Evolutionary conservation across 2,329 filamentous ascomycete genomes (phyloP).

Genomic region (Microcera coccophila): DNA sequence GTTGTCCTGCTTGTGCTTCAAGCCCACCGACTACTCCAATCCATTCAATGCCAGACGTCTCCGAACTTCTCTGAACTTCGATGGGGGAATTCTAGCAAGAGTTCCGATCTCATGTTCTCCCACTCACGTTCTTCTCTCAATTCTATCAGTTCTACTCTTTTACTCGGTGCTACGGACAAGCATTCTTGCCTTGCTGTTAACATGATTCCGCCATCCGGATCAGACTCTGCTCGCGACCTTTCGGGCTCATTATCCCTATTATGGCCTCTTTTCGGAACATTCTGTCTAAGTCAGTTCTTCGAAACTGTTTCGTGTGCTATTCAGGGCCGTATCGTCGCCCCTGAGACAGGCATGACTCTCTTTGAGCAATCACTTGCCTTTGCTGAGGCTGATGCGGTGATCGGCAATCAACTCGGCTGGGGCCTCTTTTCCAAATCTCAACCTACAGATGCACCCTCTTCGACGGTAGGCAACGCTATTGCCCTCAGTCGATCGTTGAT

Average conservation of each 20-base stretch:
- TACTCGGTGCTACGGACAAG: slow-evolving; percentile 71
- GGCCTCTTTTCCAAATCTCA: slow-evolving; percentile 55
- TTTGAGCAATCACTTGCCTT: slow-evolving; percentile 96
- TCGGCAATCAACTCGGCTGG: slow-evolving; percentile 74
- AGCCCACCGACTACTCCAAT: slow-evolving; percentile 67
- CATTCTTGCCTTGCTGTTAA: slow-evolving; percentile 69
- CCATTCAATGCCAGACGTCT: slow-evolving; percentile 88
- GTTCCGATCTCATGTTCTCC: slow-evolving; percentile 65
- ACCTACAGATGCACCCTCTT: slow-evolving; percentile 26
- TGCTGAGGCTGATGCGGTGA: slow-evolving; percentile 86
- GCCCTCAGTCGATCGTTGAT: slow-evolving; percentile 63
- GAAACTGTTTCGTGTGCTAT: slow-evolving; percentile 86
- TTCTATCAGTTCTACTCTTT: slow-evolving; percentile 63
- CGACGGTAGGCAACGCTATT: slow-evolving; percentile 32
- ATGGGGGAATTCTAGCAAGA: slow-evolving; percentile 64
- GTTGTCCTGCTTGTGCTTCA: slow-evolving; percentile 68
- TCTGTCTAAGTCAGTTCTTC: slow-evolving; percentile 75
- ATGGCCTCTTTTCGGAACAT: slow-evolving; percentile 70
- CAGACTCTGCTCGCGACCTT: slow-evolving; percentile 51
- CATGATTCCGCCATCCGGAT: slow-evolving; percentile 59
- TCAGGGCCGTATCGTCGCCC: slow-evolving; percentile 72
- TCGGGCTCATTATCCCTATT: slow-evolving; percentile 72
- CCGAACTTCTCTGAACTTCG: slow-evolving; percentile 65
- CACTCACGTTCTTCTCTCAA: slow-evolving; percentile 68
- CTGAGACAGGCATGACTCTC: slow-evolving; percentile 91